Conservation (phyloP, 2,329 filamentous ascomycete genomes). For the Alternaria infectoria region DNA sequence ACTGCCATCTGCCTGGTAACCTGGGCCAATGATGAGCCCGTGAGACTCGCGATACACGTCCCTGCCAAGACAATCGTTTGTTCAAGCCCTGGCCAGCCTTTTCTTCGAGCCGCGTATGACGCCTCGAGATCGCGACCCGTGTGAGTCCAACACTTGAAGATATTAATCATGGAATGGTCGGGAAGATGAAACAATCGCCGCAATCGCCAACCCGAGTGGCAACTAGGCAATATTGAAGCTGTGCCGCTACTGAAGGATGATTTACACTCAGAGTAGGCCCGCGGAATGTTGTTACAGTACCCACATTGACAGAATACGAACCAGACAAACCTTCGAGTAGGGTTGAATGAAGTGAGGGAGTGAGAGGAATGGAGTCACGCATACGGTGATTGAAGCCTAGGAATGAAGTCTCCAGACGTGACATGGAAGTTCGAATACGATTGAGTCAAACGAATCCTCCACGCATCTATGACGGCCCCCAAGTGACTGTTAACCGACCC, state of each 20-base stretch:
- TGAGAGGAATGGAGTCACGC: neutral
- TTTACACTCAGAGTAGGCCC: neutral
- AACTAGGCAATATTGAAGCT: neutral
- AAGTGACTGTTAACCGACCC: neutral
- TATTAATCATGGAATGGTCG: constrained; percentile 3
- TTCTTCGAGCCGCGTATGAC: constrained; percentile 7
- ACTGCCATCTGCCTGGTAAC: constrained; percentile 8
- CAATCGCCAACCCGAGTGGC: neutral
- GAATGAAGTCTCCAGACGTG: neutral
- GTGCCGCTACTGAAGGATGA: neutral
- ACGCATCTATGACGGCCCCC: neutral
- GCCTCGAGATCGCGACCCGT: neutral
- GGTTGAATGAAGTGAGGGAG: neutral
- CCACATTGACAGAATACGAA: neutral
- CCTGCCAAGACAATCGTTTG: constrained; percentile 21
- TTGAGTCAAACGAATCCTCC: neutral
- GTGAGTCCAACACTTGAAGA: neutral
- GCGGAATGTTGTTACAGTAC: neutral
- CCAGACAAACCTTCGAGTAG: neutral
- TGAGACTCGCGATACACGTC: constrained; percentile 7
- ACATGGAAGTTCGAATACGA: neutral
- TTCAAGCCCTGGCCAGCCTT: constrained; percentile 2
- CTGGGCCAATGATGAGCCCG: constrained; percentile 6
- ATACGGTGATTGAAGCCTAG: neutral
- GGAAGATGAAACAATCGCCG: constrained; percentile 1